Base-by-base conservation (phyloP, 2,329 filamentous ascomycete genomes). In the Mycogone perniciosa region DNA sequence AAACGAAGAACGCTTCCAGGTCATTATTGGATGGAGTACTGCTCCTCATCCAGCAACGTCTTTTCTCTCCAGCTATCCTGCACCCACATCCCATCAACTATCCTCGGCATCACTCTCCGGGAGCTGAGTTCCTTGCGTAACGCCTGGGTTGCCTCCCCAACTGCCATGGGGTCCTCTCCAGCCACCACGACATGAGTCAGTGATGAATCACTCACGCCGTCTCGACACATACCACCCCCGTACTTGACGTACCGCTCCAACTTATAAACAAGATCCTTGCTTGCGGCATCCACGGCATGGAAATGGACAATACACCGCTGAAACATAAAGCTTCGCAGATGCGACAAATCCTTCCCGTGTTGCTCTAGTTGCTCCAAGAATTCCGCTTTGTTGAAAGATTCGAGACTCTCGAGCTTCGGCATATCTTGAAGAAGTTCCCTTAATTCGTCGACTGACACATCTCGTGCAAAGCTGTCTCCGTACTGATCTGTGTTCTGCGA, bases 381-480 rank as follows among this genome's bases (percentile, higher is more conserved):
- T 3, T 67, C 62, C 3, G 66, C 57, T 39, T 69, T 70, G 20
- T 77, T 67, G 50, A 81, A 77, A 0, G 60, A 57, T 1, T 62
- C 64, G 8, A 63, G 57, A 10, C 69, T 63, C 46, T 75, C 66
- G n/a, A 72, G 69, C 56, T 76, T 73, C 0, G 75, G 72, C 73
- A 84, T 82, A 3, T 67, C 63, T 6, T 60, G 60, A 41, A 84
- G 56, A 0, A 84, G 62, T 3, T 64, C 63, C 37, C 66, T 72
- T 44, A 96, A 74, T 60, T 92, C 87, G 2, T 81, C 76, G 0
- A 79, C 59, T 1, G 73, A 76, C 7, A 86, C 71, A 59, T 95
- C 83, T 4, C 91, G 76, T 1, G 83, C 79, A 67, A 88, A 97
- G 62, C 89, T 91, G 64, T 99, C 93, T 0, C 86, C 87, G 59